Conservation (phyloP, 2,329 filamentous ascomycete species). For the Biscogniauxia sp. region DNA sequence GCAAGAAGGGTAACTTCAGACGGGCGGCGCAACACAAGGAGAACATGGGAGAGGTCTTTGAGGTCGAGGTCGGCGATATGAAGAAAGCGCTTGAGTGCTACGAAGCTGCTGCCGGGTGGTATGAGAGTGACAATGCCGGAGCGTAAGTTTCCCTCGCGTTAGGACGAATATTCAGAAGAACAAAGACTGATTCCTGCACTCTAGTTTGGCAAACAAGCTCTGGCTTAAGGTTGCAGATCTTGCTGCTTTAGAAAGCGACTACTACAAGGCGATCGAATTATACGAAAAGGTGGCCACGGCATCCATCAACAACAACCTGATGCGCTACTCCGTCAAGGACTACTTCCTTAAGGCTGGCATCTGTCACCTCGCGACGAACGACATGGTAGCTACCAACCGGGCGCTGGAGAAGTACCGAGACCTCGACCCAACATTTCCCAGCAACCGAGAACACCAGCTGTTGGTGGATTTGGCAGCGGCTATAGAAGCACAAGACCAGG, state of each 20-base stretch:
- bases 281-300: slow-evolving; percentile 81
- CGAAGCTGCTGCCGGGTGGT: slow-evolving; percentile 84
- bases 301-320: slow-evolving; percentile 83
- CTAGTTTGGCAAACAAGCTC: slow-evolving; percentile 76
- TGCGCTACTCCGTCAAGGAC: slow-evolving; percentile 93
- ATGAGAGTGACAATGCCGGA: slow-evolving; percentile 79
- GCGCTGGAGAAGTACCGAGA: slow-evolving; percentile 82
- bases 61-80: slow-evolving; percentile 75
- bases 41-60: slow-evolving; percentile 80
- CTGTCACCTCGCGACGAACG: slow-evolving; percentile 73
- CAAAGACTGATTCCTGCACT: slow-evolving; percentile 5
- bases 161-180: neutral
- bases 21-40: slow-evolving; percentile 90
- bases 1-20: slow-evolving; percentile 84
- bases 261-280: slow-evolving; percentile 75
- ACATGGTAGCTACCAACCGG: slow-evolving; percentile 74
- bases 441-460: slow-evolving; percentile 78
- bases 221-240: slow-evolving; percentile 91
- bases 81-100: slow-evolving; percentile 80
- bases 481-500: slow-evolving; percentile 74
- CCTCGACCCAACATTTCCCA: slow-evolving; percentile 72
- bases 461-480: slow-evolving; percentile 73
- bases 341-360: slow-evolving; percentile 94
- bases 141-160: slow-evolving; percentile 56
- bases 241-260: slow-evolving; percentile 76